Conservation (phyloP, 2,329 filamentous ascomycete genomes). For the Aphanocladium album region DNA sequence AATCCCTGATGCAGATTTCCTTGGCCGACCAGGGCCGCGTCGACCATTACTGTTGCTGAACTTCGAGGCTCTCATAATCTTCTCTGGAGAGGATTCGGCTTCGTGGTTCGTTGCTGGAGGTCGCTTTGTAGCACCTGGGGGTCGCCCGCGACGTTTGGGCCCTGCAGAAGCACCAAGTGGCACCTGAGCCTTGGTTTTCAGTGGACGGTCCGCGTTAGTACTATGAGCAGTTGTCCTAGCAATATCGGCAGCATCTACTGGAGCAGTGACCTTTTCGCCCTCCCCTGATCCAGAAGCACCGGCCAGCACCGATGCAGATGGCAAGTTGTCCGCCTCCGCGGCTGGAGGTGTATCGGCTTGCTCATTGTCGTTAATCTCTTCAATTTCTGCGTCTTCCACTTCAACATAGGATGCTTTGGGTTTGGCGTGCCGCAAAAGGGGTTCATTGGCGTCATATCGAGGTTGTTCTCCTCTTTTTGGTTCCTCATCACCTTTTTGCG, state of each 20-base stretch:
- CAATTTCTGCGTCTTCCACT: constrained; percentile 36
- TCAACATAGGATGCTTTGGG: constrained; percentile 48
- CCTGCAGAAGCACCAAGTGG: not conserved
- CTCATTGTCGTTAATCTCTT: constrained; percentile 18
- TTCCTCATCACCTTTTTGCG: constrained; percentile 15
- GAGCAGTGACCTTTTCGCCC: not conserved
- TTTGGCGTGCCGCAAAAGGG: constrained; percentile 47
- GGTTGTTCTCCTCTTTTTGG: constrained; percentile 19
- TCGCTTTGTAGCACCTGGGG: constrained; percentile 9
- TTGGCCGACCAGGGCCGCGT: constrained; percentile 22
- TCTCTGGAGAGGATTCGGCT: constrained; percentile 16
- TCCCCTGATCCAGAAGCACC: not conserved
- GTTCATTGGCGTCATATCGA: constrained; percentile 40
- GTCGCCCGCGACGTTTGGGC: constrained; percentile 19
- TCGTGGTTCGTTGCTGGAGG: constrained; percentile 15
- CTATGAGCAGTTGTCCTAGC: too few species aligned
- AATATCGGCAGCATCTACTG: not conserved
- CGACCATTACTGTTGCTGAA: constrained; percentile 17
- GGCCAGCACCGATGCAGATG: not conserved
- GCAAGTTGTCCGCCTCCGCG: not conserved
- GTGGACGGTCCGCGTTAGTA: too few species aligned
- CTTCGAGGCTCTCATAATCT: not conserved
- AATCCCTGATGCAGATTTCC: constrained; percentile 23
- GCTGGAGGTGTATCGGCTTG: not conserved
- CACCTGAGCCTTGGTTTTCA: too few species aligned